A percentile compares a stretch with the other conserved stretches of the same genome.
These are phyloP conservation scores for Infundibulicybe gibba DNA, from an alignment of 768 basidiomycete genomes.

Conservation along the genomic window DNA sequence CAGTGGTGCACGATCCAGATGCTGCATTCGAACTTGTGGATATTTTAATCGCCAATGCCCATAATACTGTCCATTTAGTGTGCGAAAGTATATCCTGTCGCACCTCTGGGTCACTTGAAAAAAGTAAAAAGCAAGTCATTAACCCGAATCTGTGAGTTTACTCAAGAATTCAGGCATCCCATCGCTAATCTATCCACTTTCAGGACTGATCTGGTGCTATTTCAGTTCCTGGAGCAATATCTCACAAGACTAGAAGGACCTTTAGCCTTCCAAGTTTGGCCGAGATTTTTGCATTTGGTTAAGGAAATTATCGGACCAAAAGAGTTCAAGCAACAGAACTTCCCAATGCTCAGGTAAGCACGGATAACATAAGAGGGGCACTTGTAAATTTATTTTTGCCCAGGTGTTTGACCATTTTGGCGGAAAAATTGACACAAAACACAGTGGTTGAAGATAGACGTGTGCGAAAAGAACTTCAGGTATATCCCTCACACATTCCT, in stretches of 20 bases:
- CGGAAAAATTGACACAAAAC: conserved; percentile 85
- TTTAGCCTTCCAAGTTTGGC: conserved; percentile 91
- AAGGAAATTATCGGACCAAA: conserved; percentile 72
- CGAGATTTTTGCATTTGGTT: conserved; percentile 67
- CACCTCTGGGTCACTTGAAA: conserved; percentile 51
- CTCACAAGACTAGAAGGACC: conserved; percentile 82
- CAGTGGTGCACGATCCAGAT: conserved; percentile 27
- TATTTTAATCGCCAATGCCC: conserved; percentile 77
- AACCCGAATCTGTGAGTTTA: conserved; percentile 64
- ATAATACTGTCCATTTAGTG: conserved; percentile 82
- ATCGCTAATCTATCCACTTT: conserved; percentile 4
- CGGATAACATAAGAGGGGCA: conserved; percentile 2
- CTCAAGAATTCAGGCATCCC: neutral
- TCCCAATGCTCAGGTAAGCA: conserved; percentile 66
- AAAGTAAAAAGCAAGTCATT: conserved; percentile 52
- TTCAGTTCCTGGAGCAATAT: conserved; percentile 88
- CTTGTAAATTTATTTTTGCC: neutral
- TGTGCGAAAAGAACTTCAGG: conserved; percentile 87
- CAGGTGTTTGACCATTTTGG: conserved; percentile 75
- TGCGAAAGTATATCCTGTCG: conserved; percentile 79
- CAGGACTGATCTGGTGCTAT: conserved; percentile 71
- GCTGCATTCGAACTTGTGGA: conserved; percentile 82
- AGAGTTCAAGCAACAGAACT: conserved; percentile 69
- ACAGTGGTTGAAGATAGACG: conserved; percentile 88
- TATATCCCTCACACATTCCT: conserved; percentile 14